Base-by-base conservation (phyloP, 257 asterid genomes). In the Ocimum tenuiflorum region DNA sequence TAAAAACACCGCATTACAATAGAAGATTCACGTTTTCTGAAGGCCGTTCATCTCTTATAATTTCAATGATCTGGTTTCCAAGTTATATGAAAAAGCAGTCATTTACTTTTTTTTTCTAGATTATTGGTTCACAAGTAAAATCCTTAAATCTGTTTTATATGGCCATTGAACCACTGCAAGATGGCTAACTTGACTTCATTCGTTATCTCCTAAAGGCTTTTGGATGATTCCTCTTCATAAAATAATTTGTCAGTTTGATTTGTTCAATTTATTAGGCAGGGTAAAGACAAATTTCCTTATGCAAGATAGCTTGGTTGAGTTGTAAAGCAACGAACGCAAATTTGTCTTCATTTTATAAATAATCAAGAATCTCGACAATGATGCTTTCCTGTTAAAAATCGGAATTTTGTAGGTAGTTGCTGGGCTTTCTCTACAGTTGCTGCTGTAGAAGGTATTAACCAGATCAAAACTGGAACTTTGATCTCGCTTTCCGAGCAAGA, bases 381-480 rank as follows among this genome's bases (percentile, higher is more conserved):
- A n/a, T n/a, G n/a, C n/a, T n/a, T n/a, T n/a, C n/a, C n/a, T n/a
- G n/a, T n/a, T n/a, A n/a, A n/a, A n/a, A n/a, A n/a, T n/a, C n/a
- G 22, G 29, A 47, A 2, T 14, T 17, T 73, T 51, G 29, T 49
- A 85, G 91, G 91, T 74, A 85, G 91, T 74, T 85, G 91, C 69
- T 85, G 91, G 91, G 91, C 91, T 1, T 85, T 85, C 72, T 85
- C 91, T 17, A 77, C 91, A 1, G 63, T 85, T 59, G 86, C 73
- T 24, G 67, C 86, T 4, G 84, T 82, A 56, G 91, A 85, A 67
- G 83, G 86, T 10, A 79, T 85, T 20, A 85, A 78, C 67, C 58
- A 79, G 71, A 78, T 85, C 23, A 76, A 43, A 2, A 80, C 91
- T 0, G 91, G 91, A 2, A 5, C 18, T 3, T 19, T 80, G 71